A percentile compares a stretch with the other conserved stretches of the same genome.
Evolutionary conservation across 352 stramenopile species (phyloP).

Genomic region (Phytophthora quininea): DNA sequence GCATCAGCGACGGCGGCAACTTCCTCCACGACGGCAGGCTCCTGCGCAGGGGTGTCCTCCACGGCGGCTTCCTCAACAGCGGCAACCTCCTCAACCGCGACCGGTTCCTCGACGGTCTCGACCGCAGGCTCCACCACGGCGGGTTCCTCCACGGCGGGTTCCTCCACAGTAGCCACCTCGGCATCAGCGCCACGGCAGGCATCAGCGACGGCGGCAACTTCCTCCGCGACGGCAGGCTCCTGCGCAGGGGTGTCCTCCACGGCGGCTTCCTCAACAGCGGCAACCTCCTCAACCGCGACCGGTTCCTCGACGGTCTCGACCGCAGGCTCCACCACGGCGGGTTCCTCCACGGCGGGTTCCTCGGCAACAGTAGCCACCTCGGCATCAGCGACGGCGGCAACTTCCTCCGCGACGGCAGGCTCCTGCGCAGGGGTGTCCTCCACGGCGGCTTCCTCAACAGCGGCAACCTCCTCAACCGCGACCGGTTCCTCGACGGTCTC

Average conservation of each 20-base stretch:
- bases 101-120: not conserved
- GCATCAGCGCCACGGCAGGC: no score
- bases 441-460: not conserved
- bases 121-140: not conserved
- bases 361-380: not conserved
- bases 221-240: conserved; percentile 4
- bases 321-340: not conserved
- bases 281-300: not conserved
- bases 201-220: no score
- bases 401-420: conserved; percentile 2
- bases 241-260: not conserved
- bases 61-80: not conserved
- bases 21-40: no score
- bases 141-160: not conserved
- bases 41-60: not conserved
- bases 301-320: not conserved
- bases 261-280: not conserved
- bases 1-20: not conserved
- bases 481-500: not conserved
- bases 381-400: not conserved
- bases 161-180: not conserved
- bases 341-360: not conserved
- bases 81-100: not conserved
- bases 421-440: not conserved
- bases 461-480: not conserved